Base-by-base conservation (phyloP, 2,329 filamentous ascomycete genomes). In the Xylariaceae sp. region DNA sequence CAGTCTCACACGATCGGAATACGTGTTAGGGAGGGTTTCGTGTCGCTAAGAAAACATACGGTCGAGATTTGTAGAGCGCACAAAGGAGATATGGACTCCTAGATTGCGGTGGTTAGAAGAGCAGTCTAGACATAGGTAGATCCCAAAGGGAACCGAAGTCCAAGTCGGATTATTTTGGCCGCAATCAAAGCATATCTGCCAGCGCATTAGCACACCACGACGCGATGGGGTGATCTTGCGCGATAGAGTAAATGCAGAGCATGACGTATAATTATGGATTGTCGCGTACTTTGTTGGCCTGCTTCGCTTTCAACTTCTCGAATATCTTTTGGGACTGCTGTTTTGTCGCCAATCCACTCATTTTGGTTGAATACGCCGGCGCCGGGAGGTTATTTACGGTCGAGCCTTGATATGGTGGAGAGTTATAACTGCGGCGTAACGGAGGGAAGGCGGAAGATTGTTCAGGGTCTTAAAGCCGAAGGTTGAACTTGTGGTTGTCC, bases 21-120 rank as follows among this genome's bases (percentile, higher is more conserved):
- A 43, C 40, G 49, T 5, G 46, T 13, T 26, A 36, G 12, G 9
- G 29, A 21, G 10, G n/a, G n/a, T n/a, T n/a, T 47, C 26, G 34
- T 39, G 30, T 42, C 51, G 56, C 29, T 18, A 15, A 15, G 18
- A 32, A 69, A 66, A 78, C 90, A 70, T 88, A 97, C 92, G 91
- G 73, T 99, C 94, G 72, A 99, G 88, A 73, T 96, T 96, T 58
- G 92, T 97, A 58, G 92, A 97, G 67, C 94, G 88, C 67, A 99
- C 94, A 78, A 99, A 99, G 65, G 92, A 96, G 74, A 99, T 96
- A 75, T 99, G 94, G 57, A 97, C 92, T 72, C 94, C 94, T 67
- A 99, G 85, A 73, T 97, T 97, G 65, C 94, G 87, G 74, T 99
- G 94, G 72, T 96, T 91, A 53, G 92, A 88, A 40, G 92, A 96